phyloP scores from a whole-genome alignment of 2,329 filamentous ascomycete genomes.

The Colletotrichum sp. region DNA sequence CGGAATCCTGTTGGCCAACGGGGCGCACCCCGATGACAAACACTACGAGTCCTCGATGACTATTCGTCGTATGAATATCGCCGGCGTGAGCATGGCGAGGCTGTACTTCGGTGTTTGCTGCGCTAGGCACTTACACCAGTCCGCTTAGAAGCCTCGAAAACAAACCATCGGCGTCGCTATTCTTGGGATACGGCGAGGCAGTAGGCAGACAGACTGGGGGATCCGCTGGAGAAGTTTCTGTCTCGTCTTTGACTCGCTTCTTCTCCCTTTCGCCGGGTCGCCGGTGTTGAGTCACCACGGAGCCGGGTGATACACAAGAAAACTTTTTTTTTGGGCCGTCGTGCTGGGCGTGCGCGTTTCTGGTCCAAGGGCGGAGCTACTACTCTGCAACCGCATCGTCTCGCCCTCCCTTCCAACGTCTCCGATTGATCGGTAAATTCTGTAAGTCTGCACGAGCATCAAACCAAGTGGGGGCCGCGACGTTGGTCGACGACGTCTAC shows the following conservation, averaged over 20 bases:
- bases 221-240: conserved; percentile 1
- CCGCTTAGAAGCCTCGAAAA: not conserved
- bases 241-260: not conserved
- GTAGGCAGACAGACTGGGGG: not conserved
- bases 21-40: not conserved
- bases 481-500: not conserved
- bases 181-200: not conserved
- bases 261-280: not conserved
- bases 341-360: not conserved
- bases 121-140: not conserved
- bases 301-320: not conserved
- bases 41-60: not conserved
- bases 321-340: not conserved
- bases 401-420: not conserved
- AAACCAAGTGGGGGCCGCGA: not conserved
- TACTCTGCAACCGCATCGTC: not conserved
- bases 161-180: not conserved
- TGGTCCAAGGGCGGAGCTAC: not conserved
- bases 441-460: not conserved
- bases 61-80: not conserved
- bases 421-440: not conserved
- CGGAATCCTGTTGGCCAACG: not conserved
- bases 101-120: not conserved
- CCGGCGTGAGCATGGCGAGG: not conserved
- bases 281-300: not conserved